Percentiles rank a stretch among this genome's conserved stretches.
These are phyloP conservation scores for Carex cristatella DNA, from an alignment of 176 grass and related monocot species.

Conservation along the genomic window DNA sequence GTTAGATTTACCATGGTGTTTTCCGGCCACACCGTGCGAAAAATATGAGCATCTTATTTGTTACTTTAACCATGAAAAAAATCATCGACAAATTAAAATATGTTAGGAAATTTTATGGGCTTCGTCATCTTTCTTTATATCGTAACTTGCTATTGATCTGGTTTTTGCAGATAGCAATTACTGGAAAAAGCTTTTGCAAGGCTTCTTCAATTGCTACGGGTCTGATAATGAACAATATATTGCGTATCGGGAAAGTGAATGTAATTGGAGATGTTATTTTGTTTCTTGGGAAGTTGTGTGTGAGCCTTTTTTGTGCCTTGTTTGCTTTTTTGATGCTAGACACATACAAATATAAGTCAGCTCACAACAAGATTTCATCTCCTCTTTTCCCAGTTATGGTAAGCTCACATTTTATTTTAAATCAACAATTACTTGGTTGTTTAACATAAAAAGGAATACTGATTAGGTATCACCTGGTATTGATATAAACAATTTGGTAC, in stretches of 20 bases:
- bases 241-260: constrained; percentile 96
- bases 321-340: constrained; percentile 96
- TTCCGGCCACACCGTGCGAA: background rate
- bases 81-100: background rate
- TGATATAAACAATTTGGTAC: background rate
- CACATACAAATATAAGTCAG: constrained; percentile 89
- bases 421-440: background rate
- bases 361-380: constrained; percentile 93
- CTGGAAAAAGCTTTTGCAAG: constrained; percentile 85
- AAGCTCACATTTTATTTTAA: constrained; percentile 18
- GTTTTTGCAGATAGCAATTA: constrained; percentile 81
- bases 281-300: constrained; percentile 84
- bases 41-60: background rate
- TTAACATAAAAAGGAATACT: background rate
- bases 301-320: constrained; percentile 87
- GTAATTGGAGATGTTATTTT: constrained; percentile 97
- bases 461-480: background rate
- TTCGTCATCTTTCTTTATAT: background rate
- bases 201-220: constrained; percentile 79
- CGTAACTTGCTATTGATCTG: background rate
- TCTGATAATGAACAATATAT: constrained; percentile 97
- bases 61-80: background rate
- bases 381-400: constrained; percentile 86
- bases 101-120: background rate
- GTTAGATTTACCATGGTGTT: background rate